Percentiles rank a stretch among this genome's conserved stretches.
Conservation (phyloP, 2,329 filamentous ascomycete species). For the Emmonsiellopsis sp. region DNA sequence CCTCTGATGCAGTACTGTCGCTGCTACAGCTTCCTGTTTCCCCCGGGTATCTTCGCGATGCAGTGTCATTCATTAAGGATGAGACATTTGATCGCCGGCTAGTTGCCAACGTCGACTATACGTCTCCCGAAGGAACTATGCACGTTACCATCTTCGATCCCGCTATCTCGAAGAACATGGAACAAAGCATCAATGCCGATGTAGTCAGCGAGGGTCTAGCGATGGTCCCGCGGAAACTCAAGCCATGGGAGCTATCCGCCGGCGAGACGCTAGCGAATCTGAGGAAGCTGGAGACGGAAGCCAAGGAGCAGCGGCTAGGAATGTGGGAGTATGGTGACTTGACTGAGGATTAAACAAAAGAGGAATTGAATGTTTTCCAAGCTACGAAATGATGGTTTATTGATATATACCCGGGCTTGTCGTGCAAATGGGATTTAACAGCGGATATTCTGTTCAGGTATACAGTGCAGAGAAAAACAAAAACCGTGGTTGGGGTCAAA, state of each 20-base stretch:
- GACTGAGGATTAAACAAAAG: conserved; percentile 62
- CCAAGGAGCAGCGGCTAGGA: conserved; percentile 70
- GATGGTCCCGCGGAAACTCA: conserved; percentile 86
- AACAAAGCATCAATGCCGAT: conserved; percentile 83
- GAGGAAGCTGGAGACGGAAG: conserved; percentile 63
- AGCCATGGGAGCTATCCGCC: conserved; percentile 77
- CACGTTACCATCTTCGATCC: conserved; percentile 85
- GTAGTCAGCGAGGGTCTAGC: conserved; percentile 74
- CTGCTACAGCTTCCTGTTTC: conserved; percentile 81
- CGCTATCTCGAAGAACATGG: conserved; percentile 50
- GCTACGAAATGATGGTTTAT: too few relatives aligned
- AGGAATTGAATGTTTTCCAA: not conserved
- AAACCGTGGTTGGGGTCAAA: too few relatives aligned
- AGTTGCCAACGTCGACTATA: conserved; percentile 83
- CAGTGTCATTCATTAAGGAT: conserved; percentile 65
- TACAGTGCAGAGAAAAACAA: too few relatives aligned
- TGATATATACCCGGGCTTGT: too few relatives aligned
- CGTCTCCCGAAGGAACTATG: conserved; percentile 70
- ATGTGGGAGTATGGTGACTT: conserved; percentile 99
- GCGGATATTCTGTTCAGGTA: too few relatives aligned
- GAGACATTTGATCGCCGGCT: conserved; percentile 66
- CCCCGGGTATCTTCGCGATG: conserved; percentile 73
- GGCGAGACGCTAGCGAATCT: conserved; percentile 63
- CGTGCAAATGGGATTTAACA: too few relatives aligned
- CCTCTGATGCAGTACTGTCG: conserved; percentile 74